Conservation (phyloP, 2,329 filamentous ascomycete genomes). For the Akanthomyces muscarius region DNA sequence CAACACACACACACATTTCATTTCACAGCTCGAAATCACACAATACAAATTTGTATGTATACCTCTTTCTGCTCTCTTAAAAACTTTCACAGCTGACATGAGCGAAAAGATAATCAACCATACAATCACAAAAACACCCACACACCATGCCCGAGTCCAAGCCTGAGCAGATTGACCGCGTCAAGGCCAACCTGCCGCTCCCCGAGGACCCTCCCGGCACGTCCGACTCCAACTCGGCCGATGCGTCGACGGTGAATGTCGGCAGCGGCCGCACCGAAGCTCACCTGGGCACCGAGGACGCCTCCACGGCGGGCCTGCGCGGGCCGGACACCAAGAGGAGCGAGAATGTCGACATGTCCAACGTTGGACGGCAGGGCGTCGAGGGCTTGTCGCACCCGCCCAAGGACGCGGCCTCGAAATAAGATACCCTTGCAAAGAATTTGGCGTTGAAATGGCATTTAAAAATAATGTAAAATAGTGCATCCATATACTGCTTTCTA, state of each 20-base stretch:
- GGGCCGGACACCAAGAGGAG: constrained; percentile 54
- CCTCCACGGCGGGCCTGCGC: constrained; percentile 49
- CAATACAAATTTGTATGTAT: neutral
- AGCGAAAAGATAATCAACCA: neutral
- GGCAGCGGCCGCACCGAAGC: constrained; percentile 57
- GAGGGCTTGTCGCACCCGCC: constrained; percentile 42
- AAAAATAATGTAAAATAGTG: neutral
- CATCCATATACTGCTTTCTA: neutral
- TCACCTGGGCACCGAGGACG: constrained; percentile 48
- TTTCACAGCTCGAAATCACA: neutral
- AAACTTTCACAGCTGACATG: neutral
- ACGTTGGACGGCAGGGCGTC: constrained; percentile 60
- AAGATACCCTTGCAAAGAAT: neutral
- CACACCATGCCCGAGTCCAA: constrained; percentile 48
- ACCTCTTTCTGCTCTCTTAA: neutral
- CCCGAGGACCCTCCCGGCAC: constrained; percentile 71
- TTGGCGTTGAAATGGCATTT: neutral
- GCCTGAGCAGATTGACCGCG: constrained; percentile 61
- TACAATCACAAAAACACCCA: neutral
- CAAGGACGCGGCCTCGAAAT: constrained; percentile 14
- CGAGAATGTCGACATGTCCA: constrained; percentile 51
- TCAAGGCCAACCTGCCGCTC: constrained; percentile 69
- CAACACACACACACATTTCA: neutral
- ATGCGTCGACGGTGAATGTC: constrained; percentile 65
- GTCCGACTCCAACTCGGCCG: constrained; percentile 75